phyloP scores from a whole-genome alignment of 495 filamentous ascomycete species.

The Penicillium ucsense region DNA sequence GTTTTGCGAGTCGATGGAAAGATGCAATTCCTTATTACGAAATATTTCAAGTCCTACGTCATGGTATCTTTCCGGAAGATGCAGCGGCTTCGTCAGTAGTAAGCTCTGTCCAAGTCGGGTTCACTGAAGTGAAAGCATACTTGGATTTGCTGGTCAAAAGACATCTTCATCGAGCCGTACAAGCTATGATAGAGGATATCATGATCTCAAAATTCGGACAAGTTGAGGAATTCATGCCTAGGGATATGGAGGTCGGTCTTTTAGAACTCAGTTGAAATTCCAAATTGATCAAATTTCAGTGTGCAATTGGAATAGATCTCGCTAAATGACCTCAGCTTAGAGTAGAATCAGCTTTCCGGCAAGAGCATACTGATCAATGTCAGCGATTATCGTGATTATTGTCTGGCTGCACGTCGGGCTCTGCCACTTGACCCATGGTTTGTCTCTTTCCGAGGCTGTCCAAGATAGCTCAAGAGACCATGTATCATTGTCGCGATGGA shows the following conservation, averaged over 20 bases:
- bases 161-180: conserved; percentile 20
- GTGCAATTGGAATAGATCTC: neutral
- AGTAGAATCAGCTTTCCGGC: conserved; percentile 21
- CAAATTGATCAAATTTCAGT: neutral
- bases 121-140: conserved; percentile 12
- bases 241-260: neutral
- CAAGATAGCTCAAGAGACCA: conserved; percentile 17
- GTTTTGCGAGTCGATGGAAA: conserved; percentile 19
- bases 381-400: conserved; percentile 17
- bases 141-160: conserved; percentile 18
- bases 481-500: conserved; percentile 2
- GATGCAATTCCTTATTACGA: conserved; percentile 19
- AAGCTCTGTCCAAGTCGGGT: neutral
- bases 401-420: conserved; percentile 23
- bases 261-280: neutral
- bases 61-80: conserved; percentile 3
- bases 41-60: conserved; percentile 15
- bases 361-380: conserved; percentile 3
- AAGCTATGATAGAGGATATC: conserved; percentile 28
- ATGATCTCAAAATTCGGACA: conserved; percentile 9
- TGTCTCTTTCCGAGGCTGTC: conserved; percentile 17
- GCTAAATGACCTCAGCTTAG: neutral
- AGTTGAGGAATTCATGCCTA: neutral
- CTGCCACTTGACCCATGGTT: conserved; percentile 20
- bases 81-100: neutral